These are phyloP conservation scores for Saccharomycopsis oosterbeekiorum DNA, from an alignment of 805 yeast genomes.

Conservation along the genomic window DNA sequence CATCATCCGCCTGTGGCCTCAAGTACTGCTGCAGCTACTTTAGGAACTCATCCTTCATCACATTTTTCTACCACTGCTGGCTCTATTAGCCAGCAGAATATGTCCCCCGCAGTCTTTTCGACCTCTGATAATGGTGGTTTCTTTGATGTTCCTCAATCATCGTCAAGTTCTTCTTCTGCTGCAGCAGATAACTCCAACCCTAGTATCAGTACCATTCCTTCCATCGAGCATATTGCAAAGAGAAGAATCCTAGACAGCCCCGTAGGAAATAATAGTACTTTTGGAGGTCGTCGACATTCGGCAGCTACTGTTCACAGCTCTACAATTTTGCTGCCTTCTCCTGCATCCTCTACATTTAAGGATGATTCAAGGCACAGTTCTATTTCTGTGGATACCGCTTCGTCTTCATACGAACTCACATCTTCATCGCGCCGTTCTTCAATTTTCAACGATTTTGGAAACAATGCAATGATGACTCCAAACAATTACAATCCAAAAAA, in stretches of 20 bases:
- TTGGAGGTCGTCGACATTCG: conserved; percentile 14
- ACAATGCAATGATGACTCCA: not conserved
- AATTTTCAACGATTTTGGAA: not conserved
- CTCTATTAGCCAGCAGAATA: not conserved
- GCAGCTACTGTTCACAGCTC: conserved; percentile 13
- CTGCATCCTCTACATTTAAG: conserved; percentile 5
- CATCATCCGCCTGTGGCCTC: not conserved
- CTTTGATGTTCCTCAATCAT: not conserved
- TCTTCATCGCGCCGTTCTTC: conserved; percentile 13
- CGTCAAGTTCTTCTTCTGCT: not conserved
- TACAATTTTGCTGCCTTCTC: conserved; percentile 6
- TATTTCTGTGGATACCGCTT: conserved; percentile 13
- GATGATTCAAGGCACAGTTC: conserved; percentile 9
- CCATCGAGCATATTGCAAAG: conserved; percentile 1
- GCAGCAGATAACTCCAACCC: not conserved
- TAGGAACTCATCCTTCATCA: not conserved
- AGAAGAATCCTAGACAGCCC: conserved; percentile 14
- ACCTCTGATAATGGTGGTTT: not conserved
- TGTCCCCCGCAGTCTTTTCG: not conserved
- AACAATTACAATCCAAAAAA: not conserved
- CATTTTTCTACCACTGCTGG: not conserved
- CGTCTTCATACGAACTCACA: conserved; percentile 8
- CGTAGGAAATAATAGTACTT: not conserved
- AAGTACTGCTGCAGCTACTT: not conserved
- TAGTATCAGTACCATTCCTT: not conserved